Conservation (phyloP, 768 basidiomycete species). For the Lyophyllum decastes region DNA sequence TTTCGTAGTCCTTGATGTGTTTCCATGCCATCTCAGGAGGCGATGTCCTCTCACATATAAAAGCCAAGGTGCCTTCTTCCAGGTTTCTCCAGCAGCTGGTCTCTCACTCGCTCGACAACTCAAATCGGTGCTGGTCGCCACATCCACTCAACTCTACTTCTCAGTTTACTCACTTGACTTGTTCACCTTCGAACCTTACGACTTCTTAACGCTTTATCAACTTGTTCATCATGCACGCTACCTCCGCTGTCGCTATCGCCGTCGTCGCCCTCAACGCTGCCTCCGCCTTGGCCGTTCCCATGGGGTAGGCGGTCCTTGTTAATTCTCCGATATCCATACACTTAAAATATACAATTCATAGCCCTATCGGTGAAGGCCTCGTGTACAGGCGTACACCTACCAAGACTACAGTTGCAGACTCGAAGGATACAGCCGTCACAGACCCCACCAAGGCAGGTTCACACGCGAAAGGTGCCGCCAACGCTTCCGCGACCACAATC, state of each 20-base stretch:
- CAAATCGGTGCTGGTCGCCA: conserved; percentile 38
- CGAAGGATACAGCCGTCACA: conserved; percentile 3
- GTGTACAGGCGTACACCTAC: conserved; percentile 10
- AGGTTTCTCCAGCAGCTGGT: conserved; percentile 29
- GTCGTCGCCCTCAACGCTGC: conserved; percentile 30
- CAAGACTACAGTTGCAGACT: conserved; percentile 3
- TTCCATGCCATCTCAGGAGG: conserved; percentile 3
- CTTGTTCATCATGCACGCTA: conserved; percentile 22
- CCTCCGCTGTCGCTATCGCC: conserved; percentile 31
- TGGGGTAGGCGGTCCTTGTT: conserved; percentile 25
- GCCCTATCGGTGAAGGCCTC: conserved; percentile 20
- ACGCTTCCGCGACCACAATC: background rate
- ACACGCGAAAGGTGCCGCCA: background rate
- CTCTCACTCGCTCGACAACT: conserved; percentile 27
- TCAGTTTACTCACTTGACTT: conserved; percentile 14
- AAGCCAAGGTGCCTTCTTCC: background rate
- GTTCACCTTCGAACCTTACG: conserved; percentile 9
- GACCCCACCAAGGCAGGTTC: background rate
- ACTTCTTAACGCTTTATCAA: conserved; percentile 8
- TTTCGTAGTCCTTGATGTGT: too few species aligned
- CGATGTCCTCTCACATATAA: background rate
- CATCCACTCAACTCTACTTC: conserved; percentile 18
- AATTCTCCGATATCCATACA: background rate
- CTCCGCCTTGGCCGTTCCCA: conserved; percentile 27
- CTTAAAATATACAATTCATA: background rate